A percentile compares a stretch with the other conserved stretches of the same genome.
Evolutionary conservation across 1,139 yeast genomes (phyloP).

Genomic region (Kodamaea anthophila): DNA sequence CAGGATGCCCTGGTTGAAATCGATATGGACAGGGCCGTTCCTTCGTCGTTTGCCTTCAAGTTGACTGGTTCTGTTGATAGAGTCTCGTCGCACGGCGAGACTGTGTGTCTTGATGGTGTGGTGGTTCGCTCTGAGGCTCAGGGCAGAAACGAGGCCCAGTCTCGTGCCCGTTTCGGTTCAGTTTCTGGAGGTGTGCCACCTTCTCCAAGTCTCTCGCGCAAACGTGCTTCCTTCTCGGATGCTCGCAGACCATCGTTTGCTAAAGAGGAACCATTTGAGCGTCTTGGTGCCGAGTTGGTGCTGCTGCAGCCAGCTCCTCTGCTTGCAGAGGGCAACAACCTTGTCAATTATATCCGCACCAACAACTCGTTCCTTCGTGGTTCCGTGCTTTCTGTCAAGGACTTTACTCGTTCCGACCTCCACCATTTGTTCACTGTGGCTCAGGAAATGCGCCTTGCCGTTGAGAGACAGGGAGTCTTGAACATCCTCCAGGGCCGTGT

Average conservation of each 20-base stretch:
- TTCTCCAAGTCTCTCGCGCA: slow-evolving; percentile 40
- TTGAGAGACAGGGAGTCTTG: slow-evolving; percentile 92
- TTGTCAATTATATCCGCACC: slow-evolving; percentile 66
- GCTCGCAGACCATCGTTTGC: slow-evolving; percentile 41
- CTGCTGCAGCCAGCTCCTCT: slow-evolving; percentile 63
- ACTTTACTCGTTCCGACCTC: slow-evolving; percentile 79
- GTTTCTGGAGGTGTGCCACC: slow-evolving; percentile 38
- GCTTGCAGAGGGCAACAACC: slow-evolving; percentile 71
- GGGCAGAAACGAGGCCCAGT: slow-evolving; percentile 52
- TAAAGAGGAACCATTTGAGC: slow-evolving; percentile 42
- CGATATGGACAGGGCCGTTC: slow-evolving; percentile 64
- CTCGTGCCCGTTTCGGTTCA: slow-evolving; percentile 36
- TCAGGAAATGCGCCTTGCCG: slow-evolving; percentile 95
- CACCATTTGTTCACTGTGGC: slow-evolving; percentile 94
- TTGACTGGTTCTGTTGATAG: slow-evolving; percentile 83
- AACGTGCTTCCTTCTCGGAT: slow-evolving; percentile 29
- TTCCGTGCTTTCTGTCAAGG: slow-evolving; percentile 82
- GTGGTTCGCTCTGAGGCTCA: slow-evolving; percentile 50
- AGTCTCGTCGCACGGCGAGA: slow-evolving; percentile 70
- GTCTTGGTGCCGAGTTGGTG: slow-evolving; percentile 64
- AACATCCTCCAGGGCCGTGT: slow-evolving; percentile 88
- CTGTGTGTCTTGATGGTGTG: slow-evolving; percentile 80
- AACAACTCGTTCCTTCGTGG: slow-evolving; percentile 86
- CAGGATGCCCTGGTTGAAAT: slow-evolving; percentile 75
- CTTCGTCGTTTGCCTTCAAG: slow-evolving; percentile 25